phyloP scores from a whole-genome alignment of 2,329 filamentous ascomycete genomes.

The Calonectria hongkongensis region DNA sequence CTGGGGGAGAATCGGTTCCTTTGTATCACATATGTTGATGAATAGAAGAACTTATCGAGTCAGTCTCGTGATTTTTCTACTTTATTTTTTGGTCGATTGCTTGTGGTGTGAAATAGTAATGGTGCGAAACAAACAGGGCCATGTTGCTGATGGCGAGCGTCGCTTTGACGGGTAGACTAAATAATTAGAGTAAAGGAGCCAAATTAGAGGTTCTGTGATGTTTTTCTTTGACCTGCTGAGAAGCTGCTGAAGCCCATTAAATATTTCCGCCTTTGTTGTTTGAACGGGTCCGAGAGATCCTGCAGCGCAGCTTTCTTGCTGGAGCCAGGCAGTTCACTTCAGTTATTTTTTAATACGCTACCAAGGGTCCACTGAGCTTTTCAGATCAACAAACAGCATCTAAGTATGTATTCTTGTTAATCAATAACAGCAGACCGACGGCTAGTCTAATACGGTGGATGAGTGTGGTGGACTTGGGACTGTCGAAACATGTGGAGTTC shows the following conservation, averaged over 20 bases:
- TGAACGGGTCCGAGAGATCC: background rate
- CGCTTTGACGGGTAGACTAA: too few species aligned
- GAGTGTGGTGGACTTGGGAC: background rate
- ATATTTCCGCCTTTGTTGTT: background rate
- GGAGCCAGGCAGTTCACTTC: too few species aligned
- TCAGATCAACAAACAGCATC: too few species aligned
- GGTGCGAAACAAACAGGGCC: background rate
- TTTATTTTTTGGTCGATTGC: background rate
- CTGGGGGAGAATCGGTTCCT: conserved; percentile 24
- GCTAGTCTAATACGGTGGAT: too few species aligned
- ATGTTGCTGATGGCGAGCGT: background rate
- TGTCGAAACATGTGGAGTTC: background rate
- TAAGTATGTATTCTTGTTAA: too few species aligned
- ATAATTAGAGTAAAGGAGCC: background rate
- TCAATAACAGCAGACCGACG: too few species aligned
- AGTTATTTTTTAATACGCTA: background rate
- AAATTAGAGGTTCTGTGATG: background rate
- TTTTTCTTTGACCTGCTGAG: background rate
- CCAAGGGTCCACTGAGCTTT: too few species aligned
- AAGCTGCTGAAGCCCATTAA: background rate
- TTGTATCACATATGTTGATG: conserved; percentile 31
- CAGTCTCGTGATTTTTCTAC: conserved; percentile 22
- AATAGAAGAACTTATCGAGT: conserved; percentile 26
- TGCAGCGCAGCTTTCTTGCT: too few species aligned
- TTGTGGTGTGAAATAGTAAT: background rate